phyloP scores from a whole-genome alignment of 768 basidiomycete genomes.

The Crassisporium funariophilum region DNA sequence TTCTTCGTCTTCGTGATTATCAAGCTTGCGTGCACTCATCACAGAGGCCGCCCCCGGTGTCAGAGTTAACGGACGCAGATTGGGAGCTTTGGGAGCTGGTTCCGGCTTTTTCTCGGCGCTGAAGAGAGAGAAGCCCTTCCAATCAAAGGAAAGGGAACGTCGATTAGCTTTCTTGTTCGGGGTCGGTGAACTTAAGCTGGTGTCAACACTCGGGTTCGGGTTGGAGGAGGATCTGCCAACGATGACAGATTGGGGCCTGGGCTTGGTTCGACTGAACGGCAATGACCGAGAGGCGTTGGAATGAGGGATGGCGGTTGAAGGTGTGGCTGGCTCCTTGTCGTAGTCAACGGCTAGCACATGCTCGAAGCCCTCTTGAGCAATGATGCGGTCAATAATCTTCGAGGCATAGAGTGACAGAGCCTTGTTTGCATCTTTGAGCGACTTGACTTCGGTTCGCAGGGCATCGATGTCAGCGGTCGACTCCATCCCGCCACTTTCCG shows the following conservation, averaged over 20 bases:
- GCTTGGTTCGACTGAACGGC: conserved; percentile 39
- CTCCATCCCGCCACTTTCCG: conserved; percentile 42
- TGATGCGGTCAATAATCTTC: conserved; percentile 98
- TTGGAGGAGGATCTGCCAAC: conserved; percentile 45
- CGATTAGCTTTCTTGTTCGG: conserved; percentile 51
- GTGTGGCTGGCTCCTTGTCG: conserved; percentile 57
- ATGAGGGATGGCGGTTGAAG: conserved; percentile 41
- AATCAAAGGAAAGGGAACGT: conserved; percentile 83
- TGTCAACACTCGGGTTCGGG: not conserved
- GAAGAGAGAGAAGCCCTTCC: conserved; percentile 79
- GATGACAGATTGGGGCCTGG: conserved; percentile 63
- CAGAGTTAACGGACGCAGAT: conserved; percentile 72
- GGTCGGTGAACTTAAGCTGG: conserved; percentile 12
- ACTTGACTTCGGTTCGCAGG: conserved; percentile 86
- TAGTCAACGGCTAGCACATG: conserved; percentile 95
- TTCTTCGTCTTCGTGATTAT: conserved; percentile 91
- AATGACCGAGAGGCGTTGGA: conserved; percentile 30
- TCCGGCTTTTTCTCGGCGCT: conserved; percentile 68
- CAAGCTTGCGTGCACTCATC: conserved; percentile 73
- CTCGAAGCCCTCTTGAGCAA: conserved; percentile 95
- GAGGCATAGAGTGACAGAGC: conserved; percentile 93
- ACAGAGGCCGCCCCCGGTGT: conserved; percentile 61
- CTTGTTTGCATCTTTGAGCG: conserved; percentile 93
- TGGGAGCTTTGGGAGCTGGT: conserved; percentile 35
- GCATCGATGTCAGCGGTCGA: conserved; percentile 62